These are phyloP conservation scores for Knoxdaviesia proteae DNA, from an alignment of 2,329 filamentous ascomycete species.

Conservation along the genomic window DNA sequence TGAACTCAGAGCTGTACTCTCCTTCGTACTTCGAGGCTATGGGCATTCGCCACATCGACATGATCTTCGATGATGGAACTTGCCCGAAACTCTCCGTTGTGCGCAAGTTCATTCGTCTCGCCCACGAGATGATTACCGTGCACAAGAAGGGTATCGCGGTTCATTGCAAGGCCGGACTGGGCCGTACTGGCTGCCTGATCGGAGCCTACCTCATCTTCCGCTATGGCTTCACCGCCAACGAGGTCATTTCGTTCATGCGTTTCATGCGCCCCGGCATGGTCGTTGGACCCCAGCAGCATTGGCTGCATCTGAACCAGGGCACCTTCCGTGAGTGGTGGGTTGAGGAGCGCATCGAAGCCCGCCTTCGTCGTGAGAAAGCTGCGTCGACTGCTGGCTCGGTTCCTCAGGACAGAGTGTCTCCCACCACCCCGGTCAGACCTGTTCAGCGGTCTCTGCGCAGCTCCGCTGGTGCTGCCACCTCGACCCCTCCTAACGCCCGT, in stretches of 20 bases:
- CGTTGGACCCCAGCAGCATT: conserved; percentile 94
- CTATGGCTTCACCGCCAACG: conserved; percentile 91
- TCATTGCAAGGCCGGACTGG: conserved; percentile 94
- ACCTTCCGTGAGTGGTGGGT: conserved; percentile 98
- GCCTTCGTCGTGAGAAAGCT: conserved; percentile 37
- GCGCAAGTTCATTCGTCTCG: conserved; percentile 81
- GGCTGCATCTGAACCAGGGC: conserved; percentile 92
- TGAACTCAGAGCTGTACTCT: conserved; percentile 92
- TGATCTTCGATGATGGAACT: conserved; percentile 98
- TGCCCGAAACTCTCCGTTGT: conserved; percentile 81
- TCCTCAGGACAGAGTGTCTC: conserved; percentile 9
- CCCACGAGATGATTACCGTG: conserved; percentile 81
- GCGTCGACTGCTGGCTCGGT: conserved; percentile 15
- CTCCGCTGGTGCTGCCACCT: conserved; percentile 37
- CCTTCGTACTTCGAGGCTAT: conserved; percentile 93
- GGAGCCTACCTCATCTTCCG: conserved; percentile 95
- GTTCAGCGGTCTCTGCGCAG: conserved; percentile 41
- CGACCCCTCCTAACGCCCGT: conserved; percentile 61
- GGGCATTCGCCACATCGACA: conserved; percentile 88
- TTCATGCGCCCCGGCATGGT: conserved; percentile 99
- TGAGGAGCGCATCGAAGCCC: conserved; percentile 61
- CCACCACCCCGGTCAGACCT: conserved; percentile 39
- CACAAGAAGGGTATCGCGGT: conserved; percentile 89
- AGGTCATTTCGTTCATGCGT: conserved; percentile 93
- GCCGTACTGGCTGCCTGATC: conserved; percentile 87